Percentiles rank a stretch among this genome's conserved stretches.
Conservation (phyloP, 768 basidiomycete genomes). For the Exidia glandulosa region DNA sequence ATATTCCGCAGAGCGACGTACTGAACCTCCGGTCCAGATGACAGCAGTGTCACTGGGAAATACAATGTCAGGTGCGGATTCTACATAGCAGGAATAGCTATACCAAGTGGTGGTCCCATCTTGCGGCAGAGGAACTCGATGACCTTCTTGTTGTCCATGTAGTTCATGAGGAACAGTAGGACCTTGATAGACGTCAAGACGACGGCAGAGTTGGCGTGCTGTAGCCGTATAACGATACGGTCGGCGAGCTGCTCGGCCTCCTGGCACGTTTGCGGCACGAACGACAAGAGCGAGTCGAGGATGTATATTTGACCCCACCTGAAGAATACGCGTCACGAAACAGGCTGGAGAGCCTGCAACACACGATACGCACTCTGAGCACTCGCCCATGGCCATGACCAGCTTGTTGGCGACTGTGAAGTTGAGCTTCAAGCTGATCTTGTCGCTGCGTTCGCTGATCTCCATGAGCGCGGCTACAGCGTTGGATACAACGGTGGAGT, state of each 20-base stretch:
- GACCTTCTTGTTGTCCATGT: slow-evolving; percentile 81
- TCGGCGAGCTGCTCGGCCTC: slow-evolving; percentile 97
- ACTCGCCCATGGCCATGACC: slow-evolving; percentile 83
- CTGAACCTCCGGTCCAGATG: slow-evolving; percentile 94
- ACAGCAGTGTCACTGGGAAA: slow-evolving; percentile 92
- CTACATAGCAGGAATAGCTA: too few relatives aligned
- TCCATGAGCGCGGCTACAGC: slow-evolving; percentile 96
- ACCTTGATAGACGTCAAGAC: slow-evolving; percentile 97
- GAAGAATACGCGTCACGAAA: slow-evolving; percentile 10
- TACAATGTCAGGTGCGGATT: too few relatives aligned
- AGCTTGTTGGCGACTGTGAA: slow-evolving; percentile 80
- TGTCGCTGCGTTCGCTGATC: slow-evolving; percentile 90
- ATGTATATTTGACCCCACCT: slow-evolving; percentile 99
- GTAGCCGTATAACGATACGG: slow-evolving; percentile 82
- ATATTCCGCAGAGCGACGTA: slow-evolving; percentile 97
- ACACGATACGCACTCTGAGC: slow-evolving; percentile 73
- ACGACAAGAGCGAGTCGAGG: slow-evolving; percentile 84
- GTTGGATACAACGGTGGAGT: slow-evolving; percentile 95
- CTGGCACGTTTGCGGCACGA: slow-evolving; percentile 75
- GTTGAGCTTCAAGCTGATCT: slow-evolving; percentile 87
- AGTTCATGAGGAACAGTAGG: slow-evolving; percentile 92
- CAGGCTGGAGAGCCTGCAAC: not conserved
- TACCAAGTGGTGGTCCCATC: slow-evolving; percentile 94
- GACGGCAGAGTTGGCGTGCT: slow-evolving; percentile 99
- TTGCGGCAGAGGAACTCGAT: slow-evolving; percentile 79